Percentiles rank a stretch among this genome's conserved stretches.
Evolutionary conservation across 352 stramenopile genomes (phyloP).

Genomic region (Globisporangium nunn): DNA sequence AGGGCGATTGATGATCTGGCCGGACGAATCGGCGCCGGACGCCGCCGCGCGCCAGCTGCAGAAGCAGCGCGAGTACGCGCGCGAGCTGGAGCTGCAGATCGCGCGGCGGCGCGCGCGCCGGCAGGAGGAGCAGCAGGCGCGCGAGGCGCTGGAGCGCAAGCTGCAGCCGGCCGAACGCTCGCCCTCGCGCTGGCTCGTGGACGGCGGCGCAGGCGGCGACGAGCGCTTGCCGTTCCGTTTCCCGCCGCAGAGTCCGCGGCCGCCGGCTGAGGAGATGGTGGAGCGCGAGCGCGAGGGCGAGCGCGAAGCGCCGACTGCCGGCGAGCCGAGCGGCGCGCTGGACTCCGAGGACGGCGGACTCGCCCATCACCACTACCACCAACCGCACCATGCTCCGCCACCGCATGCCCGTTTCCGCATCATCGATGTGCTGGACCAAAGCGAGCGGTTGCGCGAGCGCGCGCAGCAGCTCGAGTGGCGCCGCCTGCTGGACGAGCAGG

Average conservation of each 20-base stretch:
- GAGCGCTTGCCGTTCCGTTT: conserved; percentile 12
- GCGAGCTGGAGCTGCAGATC: conserved; percentile 67
- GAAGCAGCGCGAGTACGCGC: conserved; percentile 58
- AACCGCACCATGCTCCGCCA: conserved; percentile 7
- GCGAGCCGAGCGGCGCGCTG: conserved; percentile 6
- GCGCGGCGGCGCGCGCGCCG: conserved; percentile 39
- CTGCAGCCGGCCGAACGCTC: conserved; percentile 42
- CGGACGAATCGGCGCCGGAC: conserved; percentile 32
- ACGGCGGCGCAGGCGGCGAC: conserved; percentile 28
- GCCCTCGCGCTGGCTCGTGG: conserved; percentile 64
- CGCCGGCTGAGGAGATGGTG: too few species aligned
- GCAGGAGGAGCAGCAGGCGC: conserved; percentile 42
- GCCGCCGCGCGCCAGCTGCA: conserved; percentile 31
- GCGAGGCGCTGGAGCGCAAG: conserved; percentile 48
- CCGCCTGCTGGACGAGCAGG: conserved; percentile 58
- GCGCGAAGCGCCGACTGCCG: not conserved
- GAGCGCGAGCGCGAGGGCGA: not conserved
- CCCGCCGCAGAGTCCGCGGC: conserved; percentile 6
- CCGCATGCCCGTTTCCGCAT: conserved; percentile 46
- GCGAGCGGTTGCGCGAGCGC: conserved; percentile 48
- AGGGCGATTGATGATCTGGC: conserved; percentile 38
- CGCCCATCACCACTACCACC: too few species aligned
- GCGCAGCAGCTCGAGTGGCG: conserved; percentile 69
- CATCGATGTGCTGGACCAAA: conserved; percentile 40
- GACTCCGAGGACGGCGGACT: not conserved